Evolutionary conservation across 2,329 filamentous ascomycete species (phyloP), one percentile per base, ranked within the genome.

Genomic region (Fusarium sp.): DNA sequence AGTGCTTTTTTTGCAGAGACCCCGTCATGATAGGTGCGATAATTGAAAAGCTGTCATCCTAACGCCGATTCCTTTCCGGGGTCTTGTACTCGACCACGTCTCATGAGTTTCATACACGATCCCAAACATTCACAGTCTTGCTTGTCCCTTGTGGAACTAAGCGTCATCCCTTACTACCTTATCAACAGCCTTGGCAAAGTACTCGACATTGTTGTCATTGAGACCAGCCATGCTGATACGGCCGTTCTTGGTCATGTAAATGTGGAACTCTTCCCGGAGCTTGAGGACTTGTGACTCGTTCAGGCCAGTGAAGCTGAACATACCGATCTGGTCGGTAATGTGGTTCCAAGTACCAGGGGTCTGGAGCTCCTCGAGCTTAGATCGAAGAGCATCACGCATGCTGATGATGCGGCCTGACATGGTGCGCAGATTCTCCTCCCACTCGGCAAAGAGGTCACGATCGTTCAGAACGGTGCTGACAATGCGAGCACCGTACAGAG

Each of bases 171-270:
- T 73, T 24, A 98, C 93, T 33, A 95, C 92, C 80, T 91, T 92
- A 78, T 98, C 92, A 14, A 98, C 88, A 1, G 95, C 94, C 80
- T 92, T 90, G 47, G 94, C 96, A 76, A 98, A 92, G 82, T 98
- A 97, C 57, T 97, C 94, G 62, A 98, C 86, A 78, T 98, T 99
- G 76, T 91, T 84, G 26, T 93, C 92, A 81, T 98, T 98, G 71
- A 98, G 83, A n/a, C 96, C 96, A 7, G 96, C 96, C 95, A 99
- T 98, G 78, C 93, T 97, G 81, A 98, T 97, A 49, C 96, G 92
- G 22, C 96, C 96, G 77, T 99, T 99, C 88, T 98, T 98, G 71
- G 95, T 98, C 88, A 95, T 94, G 83, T 96, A 96, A 55, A 96
- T 86, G 79, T 96, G 93, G 62, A 85, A 88, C 51, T 92, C 88